These are phyloP conservation scores for Penicillium lividum DNA, from an alignment of 495 filamentous ascomycete genomes.

Conservation along the genomic window DNA sequence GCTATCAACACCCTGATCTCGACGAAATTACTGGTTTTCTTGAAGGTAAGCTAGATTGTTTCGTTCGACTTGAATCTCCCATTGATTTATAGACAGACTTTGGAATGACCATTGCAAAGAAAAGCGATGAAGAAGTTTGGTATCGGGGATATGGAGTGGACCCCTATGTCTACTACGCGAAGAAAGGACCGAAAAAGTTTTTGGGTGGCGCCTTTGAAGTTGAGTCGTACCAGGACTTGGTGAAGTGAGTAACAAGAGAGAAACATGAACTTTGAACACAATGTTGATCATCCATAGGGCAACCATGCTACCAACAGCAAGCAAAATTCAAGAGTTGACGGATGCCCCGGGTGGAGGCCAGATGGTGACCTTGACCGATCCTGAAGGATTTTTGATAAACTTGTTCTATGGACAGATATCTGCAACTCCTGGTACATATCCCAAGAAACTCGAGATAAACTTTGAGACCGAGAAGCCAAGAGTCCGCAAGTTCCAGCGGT, in stretches of 20 bases:
- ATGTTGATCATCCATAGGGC: conserved; percentile 16
- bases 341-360: conserved; percentile 37
- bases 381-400: conserved; percentile 37
- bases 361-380: conserved; percentile 36
- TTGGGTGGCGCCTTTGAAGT: conserved; percentile 56
- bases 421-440: conserved; percentile 12
- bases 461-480: conserved; percentile 34
- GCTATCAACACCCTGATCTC: conserved; percentile 52
- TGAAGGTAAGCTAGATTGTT: conserved; percentile 6
- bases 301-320: conserved; percentile 24
- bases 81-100: conserved; percentile 42
- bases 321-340: conserved; percentile 27
- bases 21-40: conserved; percentile 45
- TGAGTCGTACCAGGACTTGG: conserved; percentile 57
- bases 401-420: conserved; percentile 35
- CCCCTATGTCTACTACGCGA: conserved; percentile 55
- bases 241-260: conserved; percentile 23
- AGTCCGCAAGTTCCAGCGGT: conserved; percentile 31
- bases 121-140: conserved; percentile 52
- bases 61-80: too few relatives aligned
- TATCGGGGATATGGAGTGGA: conserved; percentile 61
- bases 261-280: not conserved
- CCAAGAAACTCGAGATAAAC: conserved; percentile 32
- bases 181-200: conserved; percentile 51
- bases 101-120: conserved; percentile 51